These are phyloP conservation scores for Scheffersomyces ergatensis DNA, from an alignment of 805 yeast species.

Conservation along the genomic window DNA sequence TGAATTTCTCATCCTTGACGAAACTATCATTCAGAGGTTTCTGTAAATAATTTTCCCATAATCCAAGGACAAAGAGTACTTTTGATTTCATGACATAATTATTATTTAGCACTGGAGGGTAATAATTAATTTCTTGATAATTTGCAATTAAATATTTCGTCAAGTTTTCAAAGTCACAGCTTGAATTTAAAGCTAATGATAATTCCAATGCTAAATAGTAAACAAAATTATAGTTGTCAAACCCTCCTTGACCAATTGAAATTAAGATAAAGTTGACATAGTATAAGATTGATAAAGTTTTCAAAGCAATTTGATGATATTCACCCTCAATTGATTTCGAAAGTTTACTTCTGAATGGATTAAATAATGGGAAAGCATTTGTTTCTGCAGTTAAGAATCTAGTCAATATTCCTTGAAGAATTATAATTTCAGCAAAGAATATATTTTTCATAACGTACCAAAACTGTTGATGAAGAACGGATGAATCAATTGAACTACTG, in stretches of 20 bases:
- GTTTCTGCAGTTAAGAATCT: slow-evolving; percentile 21
- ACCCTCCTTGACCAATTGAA: slow-evolving; percentile 62
- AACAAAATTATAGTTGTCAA: slow-evolving; percentile 61
- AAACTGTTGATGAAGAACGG: slow-evolving; percentile 15
- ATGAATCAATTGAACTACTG: slow-evolving; percentile 7
- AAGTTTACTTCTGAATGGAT: neutral
- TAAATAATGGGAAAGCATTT: neutral
- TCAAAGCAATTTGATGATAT: slow-evolving; percentile 21
- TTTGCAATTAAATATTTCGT: slow-evolving; percentile 30
- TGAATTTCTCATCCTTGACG: slow-evolving; percentile 13
- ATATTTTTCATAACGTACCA: slow-evolving; percentile 41
- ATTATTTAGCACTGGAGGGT: slow-evolving; percentile 21
- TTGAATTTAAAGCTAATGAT: slow-evolving; percentile 14
- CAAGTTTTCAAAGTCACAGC: slow-evolving; percentile 26
- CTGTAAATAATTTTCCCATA: slow-evolving; percentile 46
- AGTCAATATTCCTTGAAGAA: slow-evolving; percentile 49
- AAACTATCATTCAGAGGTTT: slow-evolving; percentile 12
- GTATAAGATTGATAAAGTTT: slow-evolving; percentile 40
- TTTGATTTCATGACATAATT: slow-evolving; percentile 33
- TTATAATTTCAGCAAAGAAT: slow-evolving; percentile 47
- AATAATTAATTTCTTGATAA: slow-evolving; percentile 31
- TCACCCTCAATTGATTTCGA: neutral
- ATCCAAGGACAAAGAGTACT: slow-evolving; percentile 43
- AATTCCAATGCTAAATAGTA: slow-evolving; percentile 48
- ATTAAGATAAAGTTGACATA: slow-evolving; percentile 47